Base-by-base conservation (phyloP, 164 flowering plant species). In the Magnolia sinica region DNA sequence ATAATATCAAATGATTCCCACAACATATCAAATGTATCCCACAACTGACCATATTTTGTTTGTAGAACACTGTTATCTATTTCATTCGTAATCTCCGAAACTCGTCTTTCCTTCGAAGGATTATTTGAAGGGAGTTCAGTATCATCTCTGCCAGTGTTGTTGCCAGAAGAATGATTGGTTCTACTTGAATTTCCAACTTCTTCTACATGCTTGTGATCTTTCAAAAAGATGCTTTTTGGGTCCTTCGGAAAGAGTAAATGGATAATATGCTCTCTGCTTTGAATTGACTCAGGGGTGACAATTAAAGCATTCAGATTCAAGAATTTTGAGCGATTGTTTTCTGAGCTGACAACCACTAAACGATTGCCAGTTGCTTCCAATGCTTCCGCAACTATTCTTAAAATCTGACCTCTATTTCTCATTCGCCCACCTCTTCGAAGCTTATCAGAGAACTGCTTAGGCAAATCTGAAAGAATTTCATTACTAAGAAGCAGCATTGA, bases 341-440 rank as follows among this genome's bases (percentile, higher is more conserved):
- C 70, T 0, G 77, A 59, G 31, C 74, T 72, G 73, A 89, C 80
- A 29, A 87, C 80, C 49, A 91, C 89, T 5, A 91, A 86, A 69
- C 94, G 93, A 82, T 93, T 86, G 23, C 74, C 89, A 68, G 88
- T 85, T 51, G 72, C 64, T 20, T 22, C 65, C 68, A 91, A 81
- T n/a, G 92, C 94, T 75, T 81, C 79, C 49, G 92, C 87, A 71
- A 90, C 20, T 58, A 78, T 75, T 64, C 16, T 31, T 16, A 50
- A 23, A 72, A 80, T 58, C 22, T n/a, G 37, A 5, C 3, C 2
- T 52, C 23, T 81, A 51, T 49, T 24, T 55, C 64, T 51, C 59
- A 24, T 5, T 13, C 7, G 22, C 6, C 50, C 70, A 18, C 19
- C 75, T 67, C 64, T 52, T 18, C 29, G 14, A 73, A 89, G 72